Base-by-base conservation (phyloP, 495 filamentous ascomycete species). In the Saxophila tyrrhenica region DNA sequence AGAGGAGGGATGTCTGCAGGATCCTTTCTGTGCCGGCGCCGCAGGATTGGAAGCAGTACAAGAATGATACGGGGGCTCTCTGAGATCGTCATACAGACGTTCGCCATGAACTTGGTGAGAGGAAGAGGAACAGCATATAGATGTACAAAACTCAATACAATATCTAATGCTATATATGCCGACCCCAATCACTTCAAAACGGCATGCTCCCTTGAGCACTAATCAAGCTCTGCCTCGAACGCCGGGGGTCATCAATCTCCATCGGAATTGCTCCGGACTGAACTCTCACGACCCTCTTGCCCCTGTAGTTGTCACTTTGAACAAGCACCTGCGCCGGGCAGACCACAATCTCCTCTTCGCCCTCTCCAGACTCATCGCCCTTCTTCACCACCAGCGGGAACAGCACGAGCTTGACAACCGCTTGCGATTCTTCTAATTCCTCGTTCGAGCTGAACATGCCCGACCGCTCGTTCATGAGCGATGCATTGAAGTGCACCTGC, bases 301-400 rank as follows among this genome's bases (percentile, higher is more conserved):
- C 62, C 41, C 48, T 62, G 15, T 54, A 48, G 20, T 29, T 29
- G 21, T 70, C 64, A 45, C 60, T 65, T 19, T 69, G 68, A n/a
- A 95, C 79, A 25, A 97, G 78, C 41, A 97, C 94, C 67, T 96
- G 89, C 17, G 94, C 92, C 8, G 89, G 89, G 54, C 82, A 89
- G 38, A 98, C 87, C 38, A 96, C 89, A 52, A 91, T 85, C 73
- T 96, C 88, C 48, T 94, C 86, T 25, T 94, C 86, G 24, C 86
- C 85, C 17, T 84, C 79, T 16, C 89, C 91, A 15, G 70, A 68
- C 62, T 95, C 90, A 65, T 94, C 86, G 47, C 91, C 92, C 72
- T 91, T 89, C 71, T 92, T 89, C 61, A 96, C 84, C 13, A 98
- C 89, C 11, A 95, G 74, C 7, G 92, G 92, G 75, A 97, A 97